A percentile compares a stretch with the other conserved stretches of the same genome.
Conservation (phyloP, 73 alveolate species). For the Paramecium sonneborni region DNA sequence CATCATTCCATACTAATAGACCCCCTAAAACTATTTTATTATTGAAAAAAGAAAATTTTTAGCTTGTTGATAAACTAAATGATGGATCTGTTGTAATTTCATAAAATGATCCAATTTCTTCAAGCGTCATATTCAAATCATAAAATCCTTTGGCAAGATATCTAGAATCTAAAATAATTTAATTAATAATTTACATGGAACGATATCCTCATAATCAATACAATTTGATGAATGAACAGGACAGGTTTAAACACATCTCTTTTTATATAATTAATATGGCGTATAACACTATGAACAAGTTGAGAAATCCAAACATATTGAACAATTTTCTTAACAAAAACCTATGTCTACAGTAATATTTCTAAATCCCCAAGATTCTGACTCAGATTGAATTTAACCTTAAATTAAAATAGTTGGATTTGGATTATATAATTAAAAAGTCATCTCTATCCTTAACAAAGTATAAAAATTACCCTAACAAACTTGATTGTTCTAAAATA, state of each 20-base stretch:
- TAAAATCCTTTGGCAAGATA: neutral
- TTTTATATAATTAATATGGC: neutral
- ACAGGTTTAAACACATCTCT: neutral
- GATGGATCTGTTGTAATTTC: neutral
- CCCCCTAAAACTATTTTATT: neutral
- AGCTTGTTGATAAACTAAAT: neutral
- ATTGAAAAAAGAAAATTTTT: neutral
- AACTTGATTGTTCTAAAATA: no score
- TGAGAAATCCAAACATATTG: neutral
- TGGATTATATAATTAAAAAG: neutral
- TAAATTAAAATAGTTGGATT: neutral
- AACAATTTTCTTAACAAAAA: constrained; percentile 18
- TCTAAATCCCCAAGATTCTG: neutral
- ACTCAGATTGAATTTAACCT: neutral
- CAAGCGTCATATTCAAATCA: neutral
- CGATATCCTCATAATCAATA: neutral
- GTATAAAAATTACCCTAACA: neutral
- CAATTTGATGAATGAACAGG: constrained; percentile 4
- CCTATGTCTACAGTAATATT: neutral
- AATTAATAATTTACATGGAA: neutral
- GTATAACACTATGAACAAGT: neutral
- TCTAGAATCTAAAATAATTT: neutral
- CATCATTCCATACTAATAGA: neutral
- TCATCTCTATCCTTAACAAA: neutral
- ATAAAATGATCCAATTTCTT: neutral